phyloP scores from a whole-genome alignment of 2,329 filamentous ascomycete genomes.

The Cryphonectria naterciae region DNA sequence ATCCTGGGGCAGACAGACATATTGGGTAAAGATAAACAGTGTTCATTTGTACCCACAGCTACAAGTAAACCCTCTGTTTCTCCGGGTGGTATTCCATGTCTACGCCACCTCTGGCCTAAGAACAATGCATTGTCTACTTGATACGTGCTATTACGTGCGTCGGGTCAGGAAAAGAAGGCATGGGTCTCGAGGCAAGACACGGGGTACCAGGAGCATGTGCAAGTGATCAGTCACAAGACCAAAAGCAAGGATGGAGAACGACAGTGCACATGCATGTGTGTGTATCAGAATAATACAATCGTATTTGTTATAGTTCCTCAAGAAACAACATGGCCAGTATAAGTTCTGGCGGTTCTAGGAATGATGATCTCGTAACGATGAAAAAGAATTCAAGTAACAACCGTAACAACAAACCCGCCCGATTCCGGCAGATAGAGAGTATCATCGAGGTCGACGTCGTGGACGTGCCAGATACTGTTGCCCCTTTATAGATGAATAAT shows the following conservation, averaged over 20 bases:
- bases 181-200: background rate
- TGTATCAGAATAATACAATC: background rate
- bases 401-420: background rate
- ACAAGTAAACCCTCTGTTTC: too few relatives aligned
- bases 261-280: background rate
- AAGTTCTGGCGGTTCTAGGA: background rate
- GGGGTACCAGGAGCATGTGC: background rate
- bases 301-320: background rate
- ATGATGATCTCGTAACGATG: background rate
- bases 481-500: background rate
- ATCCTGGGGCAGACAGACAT: background rate
- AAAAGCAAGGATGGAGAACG: background rate
- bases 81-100: too few relatives aligned
- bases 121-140: background rate
- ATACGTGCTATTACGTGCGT: background rate
- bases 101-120: background rate
- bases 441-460: background rate
- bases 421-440: background rate
- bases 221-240: background rate
- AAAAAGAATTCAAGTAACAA: background rate
- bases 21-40: too few relatives aligned
- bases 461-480: conserved; percentile 10
- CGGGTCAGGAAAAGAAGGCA: background rate
- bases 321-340: background rate
- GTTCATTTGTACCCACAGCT: too few relatives aligned